These are phyloP conservation scores for Leccinum cinnamomeum DNA, from an alignment of 1,284 basidiomycete species.

Conservation along the genomic window DNA sequence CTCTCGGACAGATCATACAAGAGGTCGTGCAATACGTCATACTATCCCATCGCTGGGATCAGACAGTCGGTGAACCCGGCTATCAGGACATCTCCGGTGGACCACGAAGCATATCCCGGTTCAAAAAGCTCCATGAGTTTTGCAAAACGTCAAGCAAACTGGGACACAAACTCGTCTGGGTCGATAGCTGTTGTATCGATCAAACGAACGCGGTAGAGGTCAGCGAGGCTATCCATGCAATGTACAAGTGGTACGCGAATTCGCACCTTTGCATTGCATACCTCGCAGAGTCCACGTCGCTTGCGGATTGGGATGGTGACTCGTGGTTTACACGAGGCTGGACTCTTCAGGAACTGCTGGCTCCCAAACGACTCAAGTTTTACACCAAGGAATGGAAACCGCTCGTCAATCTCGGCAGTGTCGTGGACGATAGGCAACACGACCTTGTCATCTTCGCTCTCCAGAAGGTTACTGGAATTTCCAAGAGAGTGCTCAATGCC, in stretches of 20 bases:
- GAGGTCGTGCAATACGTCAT: conserved; percentile 13
- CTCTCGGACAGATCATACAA: conserved; percentile 12
- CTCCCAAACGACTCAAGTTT: conserved; percentile 17
- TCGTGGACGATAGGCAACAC: conserved; percentile 1
- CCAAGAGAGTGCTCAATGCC: background rate
- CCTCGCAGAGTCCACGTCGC: conserved; percentile 8
- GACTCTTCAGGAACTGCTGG: conserved; percentile 18
- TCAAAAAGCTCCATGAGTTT: conserved; percentile 14
- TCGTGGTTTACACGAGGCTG: conserved; percentile 19
- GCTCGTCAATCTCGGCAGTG: background rate
- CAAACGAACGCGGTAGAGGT: conserved; percentile 12
- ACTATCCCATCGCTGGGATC: conserved; percentile 16
- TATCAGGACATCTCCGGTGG: conserved; percentile 6
- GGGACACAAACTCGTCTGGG: conserved; percentile 18
- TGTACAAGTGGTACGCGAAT: conserved; percentile 21
- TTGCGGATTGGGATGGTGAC: conserved; percentile 4
- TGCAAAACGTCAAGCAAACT: conserved; percentile 11
- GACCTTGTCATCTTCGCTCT: background rate
- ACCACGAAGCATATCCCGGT: background rate
- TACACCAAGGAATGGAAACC: conserved; percentile 14
- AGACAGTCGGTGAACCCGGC: conserved; percentile 5
- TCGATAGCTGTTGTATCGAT: conserved; percentile 22
- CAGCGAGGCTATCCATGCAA: conserved; percentile 20
- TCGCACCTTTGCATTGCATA: conserved; percentile 17
- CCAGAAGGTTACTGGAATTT: conserved; percentile 1